phyloP scores from a whole-genome alignment of 139 green algal genomes.

The Dunaliella sp. region DNA sequence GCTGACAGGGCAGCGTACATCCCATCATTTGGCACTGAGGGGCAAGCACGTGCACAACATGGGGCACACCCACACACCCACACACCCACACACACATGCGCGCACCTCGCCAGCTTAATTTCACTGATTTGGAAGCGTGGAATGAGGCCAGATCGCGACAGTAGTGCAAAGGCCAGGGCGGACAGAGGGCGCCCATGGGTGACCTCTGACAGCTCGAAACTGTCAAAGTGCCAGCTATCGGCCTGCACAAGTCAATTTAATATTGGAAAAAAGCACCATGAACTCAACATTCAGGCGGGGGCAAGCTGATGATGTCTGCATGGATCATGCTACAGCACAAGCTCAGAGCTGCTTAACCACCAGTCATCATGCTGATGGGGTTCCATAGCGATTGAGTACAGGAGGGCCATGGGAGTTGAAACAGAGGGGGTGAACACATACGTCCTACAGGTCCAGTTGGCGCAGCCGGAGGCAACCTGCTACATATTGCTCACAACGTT shows the following conservation, averaged over 20 bases:
- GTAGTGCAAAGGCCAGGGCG: slow-evolving; percentile 35
- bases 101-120: not conserved
- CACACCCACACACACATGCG: not conserved
- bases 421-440: no score
- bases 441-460: no score
- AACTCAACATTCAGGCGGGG: no score
- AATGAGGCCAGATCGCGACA: slow-evolving; percentile 25
- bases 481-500: no score
- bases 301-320: not conserved
- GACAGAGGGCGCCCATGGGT: slow-evolving; percentile 39
- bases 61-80: not conserved
- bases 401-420: no score
- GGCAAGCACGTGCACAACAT: not conserved
- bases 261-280: no score
- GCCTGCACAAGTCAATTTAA: not conserved
- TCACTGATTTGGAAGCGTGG: not conserved
- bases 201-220: slow-evolving; percentile 50
- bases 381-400: no score
- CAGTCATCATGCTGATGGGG: no score
- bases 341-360: no score
- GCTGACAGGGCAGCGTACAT: no score
- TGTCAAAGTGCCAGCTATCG: slow-evolving; percentile 42
- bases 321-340: not conserved
- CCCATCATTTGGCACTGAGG: no score
- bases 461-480: no score